phyloP scores from a whole-genome alignment of 2,329 filamentous ascomycete species.

The Drechslerella dactyloides region DNA sequence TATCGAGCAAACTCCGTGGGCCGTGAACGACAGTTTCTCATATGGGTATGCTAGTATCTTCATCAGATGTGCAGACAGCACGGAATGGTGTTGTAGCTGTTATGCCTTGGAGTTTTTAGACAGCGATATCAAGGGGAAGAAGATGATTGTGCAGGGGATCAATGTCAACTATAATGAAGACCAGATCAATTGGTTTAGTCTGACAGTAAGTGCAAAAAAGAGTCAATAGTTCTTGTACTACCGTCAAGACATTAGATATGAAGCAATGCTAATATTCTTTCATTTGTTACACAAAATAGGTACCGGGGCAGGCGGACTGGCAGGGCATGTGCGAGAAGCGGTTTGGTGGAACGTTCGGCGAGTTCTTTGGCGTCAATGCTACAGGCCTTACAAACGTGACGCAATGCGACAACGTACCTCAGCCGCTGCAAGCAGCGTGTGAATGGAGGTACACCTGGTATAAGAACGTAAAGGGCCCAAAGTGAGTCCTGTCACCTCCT shows the following conservation, averaged over 20 bases:
- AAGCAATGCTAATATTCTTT: not conserved
- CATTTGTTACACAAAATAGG: constrained; percentile 11
- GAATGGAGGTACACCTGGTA: constrained; percentile 48
- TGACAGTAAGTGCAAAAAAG: constrained; percentile 27
- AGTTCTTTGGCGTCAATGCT: constrained; percentile 38
- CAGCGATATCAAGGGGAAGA: constrained; percentile 64
- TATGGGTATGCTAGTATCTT: constrained; percentile 71
- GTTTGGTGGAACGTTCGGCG: constrained; percentile 42
- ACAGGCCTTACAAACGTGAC: constrained; percentile 37
- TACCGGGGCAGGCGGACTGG: constrained; percentile 46
- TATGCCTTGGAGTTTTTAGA: constrained; percentile 67
- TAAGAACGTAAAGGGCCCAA: constrained; percentile 38
- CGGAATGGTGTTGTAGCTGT: constrained; percentile 70
- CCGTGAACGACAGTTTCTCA: constrained; percentile 65
- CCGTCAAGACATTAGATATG: not conserved
- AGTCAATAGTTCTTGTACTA: not conserved
- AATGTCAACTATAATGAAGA: constrained; percentile 58
- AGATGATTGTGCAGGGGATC: constrained; percentile 70
- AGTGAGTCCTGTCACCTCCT: constrained; percentile 20
- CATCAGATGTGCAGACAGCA: constrained; percentile 65
- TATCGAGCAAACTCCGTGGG: constrained; percentile 69
- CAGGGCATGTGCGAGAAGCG: constrained; percentile 28
- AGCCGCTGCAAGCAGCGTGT: constrained; percentile 29
- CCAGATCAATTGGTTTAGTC: constrained; percentile 48
- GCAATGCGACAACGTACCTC: constrained; percentile 33